These are phyloP conservation scores for Solanum neorickii DNA, from an alignment of 257 asterid genomes.

Conservation along the genomic window DNA sequence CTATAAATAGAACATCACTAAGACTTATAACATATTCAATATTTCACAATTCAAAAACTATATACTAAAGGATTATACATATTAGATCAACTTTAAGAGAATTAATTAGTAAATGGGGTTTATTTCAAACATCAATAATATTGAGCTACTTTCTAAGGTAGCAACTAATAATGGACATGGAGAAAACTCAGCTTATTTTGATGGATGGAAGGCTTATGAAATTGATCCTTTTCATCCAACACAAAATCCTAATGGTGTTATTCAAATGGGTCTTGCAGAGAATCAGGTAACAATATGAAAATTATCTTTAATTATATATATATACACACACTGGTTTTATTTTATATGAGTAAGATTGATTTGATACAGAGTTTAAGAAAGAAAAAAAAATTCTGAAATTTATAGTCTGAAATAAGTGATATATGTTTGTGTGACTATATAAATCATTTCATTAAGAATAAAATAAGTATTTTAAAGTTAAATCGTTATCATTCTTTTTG, in stretches of 20 bases:
- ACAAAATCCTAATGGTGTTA: not conserved
- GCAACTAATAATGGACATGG: not conserved
- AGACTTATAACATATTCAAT: not conserved
- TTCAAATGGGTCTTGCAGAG: conserved; percentile 1
- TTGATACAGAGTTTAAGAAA: too few relatives aligned
- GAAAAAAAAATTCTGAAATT: too few relatives aligned
- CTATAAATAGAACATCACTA: not conserved
- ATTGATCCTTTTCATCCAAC: not conserved
- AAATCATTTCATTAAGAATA: too few relatives aligned
- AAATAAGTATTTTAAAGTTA: too few relatives aligned
- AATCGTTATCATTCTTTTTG: too few relatives aligned
- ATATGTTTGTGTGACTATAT: too few relatives aligned
- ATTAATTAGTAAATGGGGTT: not conserved
- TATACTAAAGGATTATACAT: not conserved
- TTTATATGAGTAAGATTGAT: too few relatives aligned
- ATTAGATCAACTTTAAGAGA: not conserved
- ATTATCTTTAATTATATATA: too few relatives aligned
- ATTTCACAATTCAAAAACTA: not conserved
- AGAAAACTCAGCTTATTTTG: not conserved
- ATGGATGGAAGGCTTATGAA: conserved; percentile 2
- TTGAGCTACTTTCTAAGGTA: not conserved
- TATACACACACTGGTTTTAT: fast-evolving
- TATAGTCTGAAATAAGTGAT: too few relatives aligned
- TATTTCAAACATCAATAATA: not conserved
- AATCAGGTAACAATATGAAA: not conserved